Conservation (phyloP, 2,329 filamentous ascomycete species). For the Xylaria sp. region DNA sequence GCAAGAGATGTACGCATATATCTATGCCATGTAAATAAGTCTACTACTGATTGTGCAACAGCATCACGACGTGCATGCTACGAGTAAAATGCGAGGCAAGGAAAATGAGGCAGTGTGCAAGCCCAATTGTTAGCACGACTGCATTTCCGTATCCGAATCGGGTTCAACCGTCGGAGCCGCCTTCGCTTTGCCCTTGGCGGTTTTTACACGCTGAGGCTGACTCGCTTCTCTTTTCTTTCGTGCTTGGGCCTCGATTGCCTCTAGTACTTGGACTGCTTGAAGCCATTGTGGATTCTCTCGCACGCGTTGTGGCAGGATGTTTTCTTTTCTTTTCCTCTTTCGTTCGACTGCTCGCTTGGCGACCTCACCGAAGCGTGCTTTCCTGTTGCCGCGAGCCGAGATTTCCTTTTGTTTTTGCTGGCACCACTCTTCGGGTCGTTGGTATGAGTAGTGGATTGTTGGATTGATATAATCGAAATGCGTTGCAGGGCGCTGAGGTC, state of each 20-base stretch:
- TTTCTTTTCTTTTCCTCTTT: slow-evolving; percentile 37
- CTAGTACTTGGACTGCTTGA: slow-evolving; percentile 52
- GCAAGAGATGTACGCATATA: neutral
- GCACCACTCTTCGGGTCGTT: slow-evolving; percentile 58
- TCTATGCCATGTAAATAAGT: neutral
- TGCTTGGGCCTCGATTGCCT: slow-evolving; percentile 38
- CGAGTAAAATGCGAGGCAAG: neutral
- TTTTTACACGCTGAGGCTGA: slow-evolving; percentile 3
- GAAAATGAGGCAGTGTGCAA: neutral
- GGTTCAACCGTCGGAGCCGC: slow-evolving; percentile 23
- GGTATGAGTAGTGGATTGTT: slow-evolving; percentile 58
- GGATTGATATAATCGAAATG: slow-evolving; percentile 62
- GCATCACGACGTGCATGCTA: neutral
- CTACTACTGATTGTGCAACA: neutral
- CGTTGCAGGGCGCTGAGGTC: slow-evolving; percentile 45
- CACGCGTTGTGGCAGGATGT: slow-evolving; percentile 56
- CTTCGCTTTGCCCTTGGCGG: slow-evolving; percentile 13
- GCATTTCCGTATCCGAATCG: slow-evolving; percentile 28
- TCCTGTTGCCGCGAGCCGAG: slow-evolving; percentile 58
- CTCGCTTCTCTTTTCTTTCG: slow-evolving; percentile 11
- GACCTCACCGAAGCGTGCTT: slow-evolving; percentile 61
- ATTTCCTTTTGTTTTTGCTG: slow-evolving; percentile 62
- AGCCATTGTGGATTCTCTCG: slow-evolving; percentile 58
- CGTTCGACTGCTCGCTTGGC: slow-evolving; percentile 47
- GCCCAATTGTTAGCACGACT: slow-evolving; percentile 12